These are phyloP conservation scores for Penicillium atrosanguineum DNA, from an alignment of 495 filamentous ascomycete genomes.

Conservation along the genomic window DNA sequence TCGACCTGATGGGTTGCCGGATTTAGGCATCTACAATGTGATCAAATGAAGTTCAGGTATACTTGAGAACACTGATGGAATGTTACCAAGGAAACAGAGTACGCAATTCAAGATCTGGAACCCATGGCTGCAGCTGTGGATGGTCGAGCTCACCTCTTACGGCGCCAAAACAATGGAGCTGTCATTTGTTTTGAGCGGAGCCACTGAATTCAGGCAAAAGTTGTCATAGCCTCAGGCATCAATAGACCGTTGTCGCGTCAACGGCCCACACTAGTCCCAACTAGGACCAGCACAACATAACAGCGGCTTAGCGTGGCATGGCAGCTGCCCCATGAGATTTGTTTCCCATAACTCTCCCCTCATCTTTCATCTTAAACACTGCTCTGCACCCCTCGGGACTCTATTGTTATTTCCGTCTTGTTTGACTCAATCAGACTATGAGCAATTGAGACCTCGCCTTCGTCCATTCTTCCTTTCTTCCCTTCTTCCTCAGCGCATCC, in stretches of 20 bases:
- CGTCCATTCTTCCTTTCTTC: conserved; percentile 10
- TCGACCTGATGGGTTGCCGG: conserved; percentile 6
- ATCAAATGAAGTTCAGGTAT: not conserved
- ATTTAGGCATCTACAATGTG: conserved; percentile 11
- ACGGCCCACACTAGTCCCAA: conserved; percentile 35
- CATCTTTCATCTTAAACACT: conserved; percentile 4
- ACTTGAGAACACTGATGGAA: not conserved
- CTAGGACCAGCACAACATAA: conserved; percentile 40
- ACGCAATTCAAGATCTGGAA: not conserved
- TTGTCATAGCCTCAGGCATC: conserved; percentile 18
- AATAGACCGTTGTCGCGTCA: conserved; percentile 40
- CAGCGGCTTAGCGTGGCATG: conserved; percentile 45
- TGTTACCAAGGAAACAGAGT: not conserved
- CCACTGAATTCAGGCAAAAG: conserved; percentile 13
- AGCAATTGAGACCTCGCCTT: conserved; percentile 16
- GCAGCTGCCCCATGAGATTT: conserved; percentile 36
- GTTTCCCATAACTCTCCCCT: conserved; percentile 14
- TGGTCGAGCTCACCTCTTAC: no score
- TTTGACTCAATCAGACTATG: conserved; percentile 24
- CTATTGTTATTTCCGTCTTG: conserved; percentile 11
- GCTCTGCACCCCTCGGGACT: conserved; percentile 7
- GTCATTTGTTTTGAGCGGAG: conserved; percentile 14
- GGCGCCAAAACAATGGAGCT: not conserved
- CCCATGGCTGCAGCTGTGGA: not conserved
- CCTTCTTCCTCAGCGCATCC: conserved; percentile 5